Evolutionary conservation across 352 stramenopile genomes (phyloP).

Genomic region (Globisporangium paddicum): DNA sequence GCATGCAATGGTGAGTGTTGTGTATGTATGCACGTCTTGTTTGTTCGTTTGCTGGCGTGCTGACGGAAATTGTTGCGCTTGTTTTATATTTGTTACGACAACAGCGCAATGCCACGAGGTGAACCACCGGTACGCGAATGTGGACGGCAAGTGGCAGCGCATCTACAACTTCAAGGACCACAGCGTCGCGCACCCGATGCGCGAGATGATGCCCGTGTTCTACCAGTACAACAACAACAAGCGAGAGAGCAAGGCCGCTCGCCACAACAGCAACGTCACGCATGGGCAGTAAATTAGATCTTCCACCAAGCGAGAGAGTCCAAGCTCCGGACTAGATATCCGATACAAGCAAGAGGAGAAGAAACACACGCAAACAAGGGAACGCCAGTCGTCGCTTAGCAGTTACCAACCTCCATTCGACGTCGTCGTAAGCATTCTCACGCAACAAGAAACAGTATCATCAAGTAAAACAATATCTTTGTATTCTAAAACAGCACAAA

Average conservation of each 20-base stretch:
- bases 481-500: constrained; percentile 4
- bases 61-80: background rate
- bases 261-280: background rate
- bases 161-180: constrained; percentile 76
- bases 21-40: background rate
- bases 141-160: constrained; percentile 77
- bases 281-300: constrained; percentile 9
- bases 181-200: constrained; percentile 46
- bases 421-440: background rate
- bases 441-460: background rate
- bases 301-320: background rate
- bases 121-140: constrained; percentile 71
- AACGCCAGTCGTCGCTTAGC: background rate
- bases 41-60: background rate
- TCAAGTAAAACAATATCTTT: background rate
- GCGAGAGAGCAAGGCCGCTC: background rate
- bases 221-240: constrained; percentile 29
- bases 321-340: background rate
- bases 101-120: constrained; percentile 54
- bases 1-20: constrained; percentile 47
- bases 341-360: background rate
- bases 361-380: background rate
- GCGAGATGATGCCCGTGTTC: constrained; percentile 70
- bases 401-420: background rate
- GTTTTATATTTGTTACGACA: constrained; percentile 2